Conservation (phyloP, 306 rosid genomes). For the Trifolium fragiferum region DNA sequence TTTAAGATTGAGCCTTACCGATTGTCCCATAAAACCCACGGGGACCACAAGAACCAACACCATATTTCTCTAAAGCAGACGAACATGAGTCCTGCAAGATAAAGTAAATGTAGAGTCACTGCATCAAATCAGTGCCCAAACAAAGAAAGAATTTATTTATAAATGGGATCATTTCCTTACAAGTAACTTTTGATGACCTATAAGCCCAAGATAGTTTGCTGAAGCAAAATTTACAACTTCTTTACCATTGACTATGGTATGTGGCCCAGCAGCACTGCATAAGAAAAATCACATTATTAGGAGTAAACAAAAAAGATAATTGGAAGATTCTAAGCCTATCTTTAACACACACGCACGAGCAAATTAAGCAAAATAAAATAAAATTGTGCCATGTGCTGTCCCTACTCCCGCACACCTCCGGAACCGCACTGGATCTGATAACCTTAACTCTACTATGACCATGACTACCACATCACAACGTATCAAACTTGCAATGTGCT, state of each 20-base stretch:
- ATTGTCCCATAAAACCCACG: slow-evolving; percentile 98
- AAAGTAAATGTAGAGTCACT: slow-evolving; percentile 41
- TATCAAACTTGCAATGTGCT: slow-evolving; percentile 2
- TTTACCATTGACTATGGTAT: slow-evolving; percentile 73
- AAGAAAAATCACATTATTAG: slow-evolving; percentile 43
- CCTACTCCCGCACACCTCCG: no score
- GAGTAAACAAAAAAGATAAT: slow-evolving; percentile 18
- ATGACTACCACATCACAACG: slow-evolving; percentile 27
- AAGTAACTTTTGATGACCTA: slow-evolving; percentile 82
- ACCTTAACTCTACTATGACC: slow-evolving; percentile 17
- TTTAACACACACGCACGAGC: no score
- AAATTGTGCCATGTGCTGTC: no score
- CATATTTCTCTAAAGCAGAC: slow-evolving; percentile 92
- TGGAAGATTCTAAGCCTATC: neutral
- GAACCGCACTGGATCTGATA: neutral
- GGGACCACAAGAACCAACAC: slow-evolving; percentile 99
- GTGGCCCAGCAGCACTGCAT: slow-evolving; percentile 97
- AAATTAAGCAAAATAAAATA: no score
- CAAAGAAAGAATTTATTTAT: neutral
- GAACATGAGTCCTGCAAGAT: slow-evolving; percentile 82
- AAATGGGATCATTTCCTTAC: slow-evolving; percentile 56
- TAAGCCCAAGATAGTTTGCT: slow-evolving; percentile 94
- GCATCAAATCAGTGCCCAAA: slow-evolving; percentile 6
- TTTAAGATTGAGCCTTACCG: slow-evolving; percentile 59
- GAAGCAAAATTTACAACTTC: slow-evolving; percentile 96